Conservation (phyloP, 2,329 filamentous ascomycete genomes). For the Aspergillus sp. region DNA sequence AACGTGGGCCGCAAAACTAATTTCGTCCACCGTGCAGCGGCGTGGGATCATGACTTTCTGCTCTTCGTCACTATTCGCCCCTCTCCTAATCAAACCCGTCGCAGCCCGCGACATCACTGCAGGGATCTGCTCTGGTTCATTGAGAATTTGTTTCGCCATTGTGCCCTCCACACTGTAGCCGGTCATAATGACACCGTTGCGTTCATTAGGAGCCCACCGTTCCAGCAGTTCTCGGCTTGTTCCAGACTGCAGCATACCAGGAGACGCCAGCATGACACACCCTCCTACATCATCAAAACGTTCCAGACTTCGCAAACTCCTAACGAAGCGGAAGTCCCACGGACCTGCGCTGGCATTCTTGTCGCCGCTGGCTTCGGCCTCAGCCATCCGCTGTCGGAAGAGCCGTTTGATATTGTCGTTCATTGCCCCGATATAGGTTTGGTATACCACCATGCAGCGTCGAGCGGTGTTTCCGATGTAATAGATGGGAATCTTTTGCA, state of each 20-base stretch:
- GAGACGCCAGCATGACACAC: conserved; percentile 95
- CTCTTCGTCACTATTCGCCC: conserved; percentile 64
- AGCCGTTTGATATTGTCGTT: conserved; percentile 98
- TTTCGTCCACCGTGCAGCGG: conserved; percentile 89
- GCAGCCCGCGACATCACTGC: conserved; percentile 79
- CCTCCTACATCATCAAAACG: conserved; percentile 93
- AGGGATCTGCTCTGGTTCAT: conserved; percentile 91
- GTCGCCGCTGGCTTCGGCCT: conserved; percentile 78
- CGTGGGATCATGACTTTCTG: conserved; percentile 90
- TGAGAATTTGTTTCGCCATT: conserved; percentile 94
- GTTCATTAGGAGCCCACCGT: conserved; percentile 91
- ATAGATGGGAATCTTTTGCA: conserved; percentile 90
- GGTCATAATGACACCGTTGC: conserved; percentile 98
- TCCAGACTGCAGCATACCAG: conserved; percentile 97
- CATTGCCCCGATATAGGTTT: conserved; percentile 97
- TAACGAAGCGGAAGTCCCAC: conserved; percentile 95
- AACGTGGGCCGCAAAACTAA: conserved; percentile 94
- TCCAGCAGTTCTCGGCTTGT: conserved; percentile 91
- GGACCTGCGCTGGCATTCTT: conserved; percentile 69
- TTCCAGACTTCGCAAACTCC: conserved; percentile 87
- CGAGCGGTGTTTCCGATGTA: conserved; percentile 93
- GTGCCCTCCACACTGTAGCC: conserved; percentile 98
- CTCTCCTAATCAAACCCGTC: conserved; percentile 53
- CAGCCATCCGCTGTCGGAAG: conserved; percentile 89
- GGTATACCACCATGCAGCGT: conserved; percentile 98